phyloP scores from a whole-genome alignment of 106 monocot genomes.

The Amphibolis antarctica region DNA sequence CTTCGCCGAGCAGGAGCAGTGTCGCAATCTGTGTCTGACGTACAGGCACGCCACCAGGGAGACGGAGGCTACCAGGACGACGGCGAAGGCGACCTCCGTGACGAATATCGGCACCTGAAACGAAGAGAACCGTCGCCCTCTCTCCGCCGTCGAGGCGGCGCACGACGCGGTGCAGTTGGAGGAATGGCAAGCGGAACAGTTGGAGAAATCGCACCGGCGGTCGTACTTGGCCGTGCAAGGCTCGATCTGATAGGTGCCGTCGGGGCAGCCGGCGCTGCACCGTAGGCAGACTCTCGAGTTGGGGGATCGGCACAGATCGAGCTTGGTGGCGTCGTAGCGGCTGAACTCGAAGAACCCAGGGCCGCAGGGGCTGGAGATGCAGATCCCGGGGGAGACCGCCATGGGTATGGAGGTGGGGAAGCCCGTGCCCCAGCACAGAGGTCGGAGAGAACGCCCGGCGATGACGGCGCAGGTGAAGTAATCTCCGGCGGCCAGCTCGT shows the following conservation, averaged over 20 bases:
- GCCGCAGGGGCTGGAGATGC: constrained; percentile 44
- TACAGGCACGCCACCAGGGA: constrained; percentile 39
- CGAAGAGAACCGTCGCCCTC: constrained; percentile 10
- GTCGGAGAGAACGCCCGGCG: constrained; percentile 36
- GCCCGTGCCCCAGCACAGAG: constrained; percentile 78
- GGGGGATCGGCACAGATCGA: constrained; percentile 39
- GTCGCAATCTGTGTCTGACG: constrained; percentile 37
- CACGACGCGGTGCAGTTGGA: constrained; percentile 44
- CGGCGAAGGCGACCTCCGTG: constrained; percentile 59
- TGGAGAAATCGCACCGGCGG: constrained; percentile 42
- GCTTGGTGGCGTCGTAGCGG: constrained; percentile 15
- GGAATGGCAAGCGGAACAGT: constrained; percentile 49
- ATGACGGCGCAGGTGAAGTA: constrained; percentile 88
- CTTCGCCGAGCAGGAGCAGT: constrained; percentile 38
- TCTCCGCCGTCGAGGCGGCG: constrained; percentile 5
- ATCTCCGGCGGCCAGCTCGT: constrained; percentile 68
- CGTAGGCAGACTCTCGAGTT: constrained; percentile 73
- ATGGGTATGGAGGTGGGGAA: constrained; percentile 76
- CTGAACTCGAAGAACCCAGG: constrained; percentile 66
- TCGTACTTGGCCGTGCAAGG: constrained; percentile 53
- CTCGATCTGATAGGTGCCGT: constrained; percentile 25
- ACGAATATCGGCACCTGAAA: constrained; percentile 65
- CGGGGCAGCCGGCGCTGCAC: constrained; percentile 57
- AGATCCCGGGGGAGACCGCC: constrained; percentile 86
- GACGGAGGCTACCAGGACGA: constrained; percentile 40